Base-by-base conservation (phyloP, 2,329 filamentous ascomycete genomes). In the Tolypocladium ovalisporum region DNA sequence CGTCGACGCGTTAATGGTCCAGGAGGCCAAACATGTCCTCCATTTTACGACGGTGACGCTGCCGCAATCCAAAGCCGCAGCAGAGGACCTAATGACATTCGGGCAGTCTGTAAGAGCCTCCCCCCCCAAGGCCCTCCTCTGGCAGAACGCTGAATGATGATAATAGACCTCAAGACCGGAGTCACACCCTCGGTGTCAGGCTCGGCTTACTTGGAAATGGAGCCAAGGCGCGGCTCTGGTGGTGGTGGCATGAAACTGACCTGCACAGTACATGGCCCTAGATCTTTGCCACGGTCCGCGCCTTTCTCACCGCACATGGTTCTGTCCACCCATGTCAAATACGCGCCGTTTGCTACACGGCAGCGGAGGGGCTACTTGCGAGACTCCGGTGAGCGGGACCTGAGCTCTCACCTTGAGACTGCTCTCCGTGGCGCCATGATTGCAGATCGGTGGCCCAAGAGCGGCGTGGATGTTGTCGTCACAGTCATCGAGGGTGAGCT, bases 401-500 rank as follows among this genome's bases (percentile, higher is more conserved):
- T 99, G 2, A 90, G 90, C 15, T 88, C 92, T 13, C 93, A 97
- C 70, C 77, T 99, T 3, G 92, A 97, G 72, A 93, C 90, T 19
- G 92, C 94, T 32, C 78, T 99, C 54, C 83, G 91, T 37, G 93
- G 93, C 1, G 89, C 90, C 9, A 85, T 97, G 54, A 93, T 97
- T 67, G 91, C 90, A 17, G 92, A 97, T 69, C 81, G 93, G 58
- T 99, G 93, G 90, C 94, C 94, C n/a, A 99, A 99, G 78, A 96
- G 90, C 70, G 92, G 90, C 51, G 86, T 96, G n/a, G 94, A 99
- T 69, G 86, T 99, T 44, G 87, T 96, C 22, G 85, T 99, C 54
- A 97, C 91, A 0, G 85, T 99, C 54, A 78, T 99, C 22, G 94
- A 99, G 74, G 93, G 90, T 3, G 94, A 97, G 67, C 90, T 97